Base-by-base conservation (phyloP, 148 eudicot species). In the Vaccinium macrocarpon region DNA sequence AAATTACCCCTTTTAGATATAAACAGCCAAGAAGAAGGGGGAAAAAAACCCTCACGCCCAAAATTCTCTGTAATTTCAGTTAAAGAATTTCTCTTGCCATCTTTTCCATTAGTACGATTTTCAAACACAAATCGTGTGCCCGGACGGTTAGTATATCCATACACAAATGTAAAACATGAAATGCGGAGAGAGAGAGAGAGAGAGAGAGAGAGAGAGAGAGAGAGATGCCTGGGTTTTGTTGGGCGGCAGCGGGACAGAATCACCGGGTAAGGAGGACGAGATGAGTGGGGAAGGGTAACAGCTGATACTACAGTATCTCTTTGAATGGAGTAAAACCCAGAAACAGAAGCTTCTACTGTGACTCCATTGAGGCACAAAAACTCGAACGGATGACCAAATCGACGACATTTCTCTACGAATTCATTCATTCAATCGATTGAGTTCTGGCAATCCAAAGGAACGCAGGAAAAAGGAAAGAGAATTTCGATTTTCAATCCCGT, bases 331-430 rank as follows among this genome's bases (percentile, higher is more conserved):
- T 16, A 79, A 83, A 64, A 86, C 52, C 87, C 88, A 84, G 57
- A 72, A 81, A 35, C 68, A 64, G 8, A 71, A 66, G 56, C 79
- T 68, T 71, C 62, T 89, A 21, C 18, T 55, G 25, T 46, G 86
- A 72, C 87, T 82, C 90, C 85, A 89, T 85, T 88, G 91, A 80
- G 91, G 94, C 42, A 78, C 82, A 2, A 85, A 66, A 81, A 88
- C 79, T 61, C 86, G 70, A n/a, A 85, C 86, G n/a, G 46, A 86
- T 4, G 86, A 89, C 82, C 86, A 90, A 25, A 88, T 62, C 66
- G 94, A 87, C 82, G 74, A 86, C 93, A 92, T 92, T 79, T 83
- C 87, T 83, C 82, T 82, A 11, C 23, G 51, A 82, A 15, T 56
- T 78, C 81, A 27, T 25, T 27, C 82, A 59, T 59, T 59, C 64